Evolutionary conservation across 2,329 filamentous ascomycete genomes (phyloP).

Genomic region (Talaromyces verruculosus): DNA sequence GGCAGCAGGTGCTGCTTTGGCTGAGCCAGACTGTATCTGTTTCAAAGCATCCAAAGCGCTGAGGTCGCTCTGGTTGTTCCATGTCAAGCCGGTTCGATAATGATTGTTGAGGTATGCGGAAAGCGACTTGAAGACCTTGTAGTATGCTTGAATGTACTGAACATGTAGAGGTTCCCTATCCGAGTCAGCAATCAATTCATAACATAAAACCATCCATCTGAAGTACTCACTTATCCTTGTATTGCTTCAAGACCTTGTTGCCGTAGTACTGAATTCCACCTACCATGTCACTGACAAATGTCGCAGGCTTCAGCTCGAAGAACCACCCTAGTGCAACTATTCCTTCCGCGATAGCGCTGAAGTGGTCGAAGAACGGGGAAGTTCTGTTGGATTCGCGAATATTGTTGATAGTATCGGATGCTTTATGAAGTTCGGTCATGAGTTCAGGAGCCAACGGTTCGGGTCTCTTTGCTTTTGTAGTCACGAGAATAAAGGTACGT

Average conservation of each 20-base stretch:
- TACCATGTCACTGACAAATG: slow-evolving; percentile 80
- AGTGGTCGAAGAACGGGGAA: slow-evolving; percentile 72
- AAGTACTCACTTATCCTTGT: slow-evolving; percentile 70
- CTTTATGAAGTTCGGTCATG: slow-evolving; percentile 81
- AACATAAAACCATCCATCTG: background rate
- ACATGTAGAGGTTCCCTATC: slow-evolving; percentile 73
- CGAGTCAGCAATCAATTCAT: slow-evolving; percentile 4
- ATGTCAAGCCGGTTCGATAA: slow-evolving; percentile 74
- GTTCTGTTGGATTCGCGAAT: slow-evolving; percentile 79
- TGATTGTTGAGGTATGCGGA: slow-evolving; percentile 80
- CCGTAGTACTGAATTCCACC: slow-evolving; percentile 89
- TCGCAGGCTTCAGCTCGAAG: slow-evolving; percentile 76
- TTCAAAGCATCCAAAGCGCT: slow-evolving; percentile 70
- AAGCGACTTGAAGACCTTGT: slow-evolving; percentile 82
- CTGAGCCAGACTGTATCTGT: slow-evolving; percentile 50
- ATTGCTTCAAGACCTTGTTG: slow-evolving; percentile 87
- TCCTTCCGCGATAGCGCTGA: slow-evolving; percentile 85
- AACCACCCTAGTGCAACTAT: slow-evolving; percentile 91
- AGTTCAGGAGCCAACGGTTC: slow-evolving; percentile 71
- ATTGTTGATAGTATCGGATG: slow-evolving; percentile 74
- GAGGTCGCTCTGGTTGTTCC: slow-evolving; percentile 76
- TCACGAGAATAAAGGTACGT: slow-evolving; percentile 81
- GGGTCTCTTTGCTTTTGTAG: slow-evolving; percentile 90
- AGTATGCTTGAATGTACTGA: slow-evolving; percentile 91
- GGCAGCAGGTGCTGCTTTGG: slow-evolving; percentile 22